phyloP scores from a whole-genome alignment of 1,139 yeast species.

The Geotrichum candidum region DNA sequence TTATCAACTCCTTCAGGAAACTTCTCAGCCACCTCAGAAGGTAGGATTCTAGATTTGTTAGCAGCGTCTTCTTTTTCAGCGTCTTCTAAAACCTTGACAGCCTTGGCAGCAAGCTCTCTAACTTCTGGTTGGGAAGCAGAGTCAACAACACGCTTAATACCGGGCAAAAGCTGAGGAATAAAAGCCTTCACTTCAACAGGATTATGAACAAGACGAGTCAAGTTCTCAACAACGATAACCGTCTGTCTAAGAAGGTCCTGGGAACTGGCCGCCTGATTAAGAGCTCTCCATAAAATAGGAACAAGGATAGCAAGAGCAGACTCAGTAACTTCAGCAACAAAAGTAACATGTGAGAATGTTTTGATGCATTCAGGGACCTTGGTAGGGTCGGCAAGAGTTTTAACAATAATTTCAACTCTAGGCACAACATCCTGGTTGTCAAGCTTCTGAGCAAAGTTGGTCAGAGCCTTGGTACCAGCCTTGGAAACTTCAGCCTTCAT shows the following conservation, averaged over 20 bases:
- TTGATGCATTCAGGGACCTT: constrained; percentile 87
- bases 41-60: constrained; percentile 67
- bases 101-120: constrained; percentile 86
- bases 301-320: constrained; percentile 86
- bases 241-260: constrained; percentile 96
- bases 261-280: constrained; percentile 81
- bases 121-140: constrained; percentile 96
- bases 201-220: constrained; percentile 91
- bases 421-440: constrained; percentile 91
- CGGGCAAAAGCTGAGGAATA: constrained; percentile 83
- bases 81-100: constrained; percentile 69
- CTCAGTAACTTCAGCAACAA: constrained; percentile 97
- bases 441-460: constrained; percentile 67
- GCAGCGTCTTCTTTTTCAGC: constrained; percentile 67
- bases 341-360: constrained; percentile 86
- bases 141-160: constrained; percentile 78
- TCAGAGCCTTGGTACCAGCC: constrained; percentile 67
- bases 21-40: constrained; percentile 44
- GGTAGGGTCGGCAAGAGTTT: constrained; percentile 82
- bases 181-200: constrained; percentile 84
- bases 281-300: constrained; percentile 86
- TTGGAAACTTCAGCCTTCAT: constrained; percentile 94
- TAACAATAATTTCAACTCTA: constrained; percentile 77
- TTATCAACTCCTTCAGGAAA: constrained; percentile 30
- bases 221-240: constrained; percentile 90